Conservation (phyloP, 1,139 yeast species). For the Zygosaccharomyces sapae region DNA sequence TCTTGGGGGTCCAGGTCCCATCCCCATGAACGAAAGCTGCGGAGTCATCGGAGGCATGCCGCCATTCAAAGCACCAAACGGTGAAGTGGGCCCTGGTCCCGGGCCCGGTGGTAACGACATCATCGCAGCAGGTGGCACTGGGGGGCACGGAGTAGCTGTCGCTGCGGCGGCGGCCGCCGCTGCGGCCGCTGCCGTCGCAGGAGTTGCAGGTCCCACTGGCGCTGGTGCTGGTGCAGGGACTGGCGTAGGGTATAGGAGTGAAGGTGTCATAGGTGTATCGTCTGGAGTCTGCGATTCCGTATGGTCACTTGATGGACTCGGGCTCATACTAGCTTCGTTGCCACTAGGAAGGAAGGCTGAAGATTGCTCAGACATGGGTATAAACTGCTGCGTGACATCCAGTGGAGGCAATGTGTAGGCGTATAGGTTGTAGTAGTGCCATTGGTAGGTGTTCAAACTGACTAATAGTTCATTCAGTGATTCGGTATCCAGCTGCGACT, state of each 20-base stretch:
- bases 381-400: conserved; percentile 4
- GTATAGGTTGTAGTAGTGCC: conserved; percentile 33
- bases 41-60: neutral
- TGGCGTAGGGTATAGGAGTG: neutral
- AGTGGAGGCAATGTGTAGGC: conserved; percentile 25
- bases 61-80: neutral
- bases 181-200: neutral
- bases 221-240: conserved; percentile 3
- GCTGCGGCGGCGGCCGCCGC: neutral
- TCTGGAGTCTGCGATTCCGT: conserved; percentile 1
- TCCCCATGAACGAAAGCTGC: conserved; percentile 1
- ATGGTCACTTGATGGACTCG: conserved; percentile 13
- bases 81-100: neutral
- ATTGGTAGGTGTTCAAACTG: conserved; percentile 31
- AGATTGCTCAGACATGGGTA: neutral
- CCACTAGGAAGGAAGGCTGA: too few species aligned
- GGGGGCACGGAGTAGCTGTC: neutral
- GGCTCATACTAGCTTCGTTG: conserved; percentile 3
- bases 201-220: too few species aligned
- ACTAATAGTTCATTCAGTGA: conserved; percentile 26
- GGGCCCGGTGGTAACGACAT: too few species aligned
- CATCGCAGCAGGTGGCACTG: too few species aligned
- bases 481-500: conserved; percentile 19
- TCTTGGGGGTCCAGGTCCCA: conserved; percentile 3
- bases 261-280: conserved; percentile 15